A percentile compares a stretch with the other conserved stretches of the same genome.
Conservation (phyloP, 108 stramenopile genomes). For the Fragilariopsis cylindrus region DNA sequence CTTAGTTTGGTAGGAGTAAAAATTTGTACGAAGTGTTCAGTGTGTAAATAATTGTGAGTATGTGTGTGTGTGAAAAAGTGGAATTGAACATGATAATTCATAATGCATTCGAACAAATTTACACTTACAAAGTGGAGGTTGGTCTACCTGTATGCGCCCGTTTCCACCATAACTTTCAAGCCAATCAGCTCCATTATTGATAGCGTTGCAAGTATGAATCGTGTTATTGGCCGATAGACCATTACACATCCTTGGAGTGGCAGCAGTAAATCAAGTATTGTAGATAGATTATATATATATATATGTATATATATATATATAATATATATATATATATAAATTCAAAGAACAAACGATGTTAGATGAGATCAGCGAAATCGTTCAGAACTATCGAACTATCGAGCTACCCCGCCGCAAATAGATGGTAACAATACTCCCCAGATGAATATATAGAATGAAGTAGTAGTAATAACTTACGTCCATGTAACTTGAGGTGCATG, state of each 20-base stretch:
- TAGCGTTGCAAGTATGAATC: slow-evolving; percentile 69
- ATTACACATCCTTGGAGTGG: slow-evolving; percentile 52
- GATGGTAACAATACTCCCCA: no score
- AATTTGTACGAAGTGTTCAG: not conserved
- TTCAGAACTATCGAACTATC: no score
- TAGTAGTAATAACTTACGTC: not conserved
- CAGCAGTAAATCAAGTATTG: slow-evolving; percentile 7
- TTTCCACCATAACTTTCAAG: slow-evolving; percentile 52
- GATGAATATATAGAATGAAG: no score
- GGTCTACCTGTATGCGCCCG: slow-evolving; percentile 56
- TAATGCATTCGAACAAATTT: not conserved
- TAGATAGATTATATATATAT: not conserved
- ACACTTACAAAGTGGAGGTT: slow-evolving; percentile 45
- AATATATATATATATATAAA: not conserved
- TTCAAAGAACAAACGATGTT: not conserved
- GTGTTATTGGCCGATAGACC: slow-evolving; percentile 49
- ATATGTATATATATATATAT: no score
- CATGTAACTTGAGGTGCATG: slow-evolving; percentile 51
- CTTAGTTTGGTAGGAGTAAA: not conserved
- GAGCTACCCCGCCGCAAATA: no score
- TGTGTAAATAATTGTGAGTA: not conserved
- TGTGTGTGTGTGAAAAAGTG: not conserved
- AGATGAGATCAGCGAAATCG: no score
- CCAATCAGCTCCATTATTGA: slow-evolving; percentile 37
- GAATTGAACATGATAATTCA: not conserved